Conservation (phyloP, 2,329 filamentous ascomycete genomes). For the Metarhizium sp. region DNA sequence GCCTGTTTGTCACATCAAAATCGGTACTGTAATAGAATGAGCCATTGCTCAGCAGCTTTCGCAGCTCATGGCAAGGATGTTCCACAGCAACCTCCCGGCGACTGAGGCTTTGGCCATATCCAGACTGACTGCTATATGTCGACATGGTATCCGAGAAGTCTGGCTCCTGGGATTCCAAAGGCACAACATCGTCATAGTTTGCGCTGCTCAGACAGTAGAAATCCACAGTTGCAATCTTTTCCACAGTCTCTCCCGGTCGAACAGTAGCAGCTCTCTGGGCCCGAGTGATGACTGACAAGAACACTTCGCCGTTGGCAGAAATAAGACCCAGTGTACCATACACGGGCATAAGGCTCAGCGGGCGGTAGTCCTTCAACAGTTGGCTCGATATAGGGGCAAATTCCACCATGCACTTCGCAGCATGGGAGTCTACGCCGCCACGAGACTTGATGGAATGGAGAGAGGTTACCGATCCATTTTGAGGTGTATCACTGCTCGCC, state of each 20-base stretch:
- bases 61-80: constrained; percentile 82
- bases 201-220: constrained; percentile 88
- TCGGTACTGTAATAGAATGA: constrained; percentile 99
- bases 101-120: constrained; percentile 37
- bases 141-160: constrained; percentile 38
- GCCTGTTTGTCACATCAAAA: constrained; percentile 87
- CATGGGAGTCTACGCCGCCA: constrained; percentile 29
- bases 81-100: constrained; percentile 64
- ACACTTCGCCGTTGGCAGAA: constrained; percentile 74
- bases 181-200: constrained; percentile 71
- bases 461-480: constrained; percentile 50
- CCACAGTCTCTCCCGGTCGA: constrained; percentile 79
- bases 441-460: constrained; percentile 36
- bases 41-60: constrained; percentile 85
- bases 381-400: constrained; percentile 58
- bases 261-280: constrained; percentile 72
- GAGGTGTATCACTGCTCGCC: constrained; percentile 43
- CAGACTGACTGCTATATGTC: constrained; percentile 33
- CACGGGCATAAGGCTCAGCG: constrained; percentile 62
- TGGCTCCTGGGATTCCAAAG: constrained; percentile 41
- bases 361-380: constrained; percentile 67
- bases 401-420: constrained; percentile 76
- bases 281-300: constrained; percentile 79
- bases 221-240: constrained; percentile 76
- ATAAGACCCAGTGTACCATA: constrained; percentile 86